Evolutionary conservation across 768 basidiomycete species (phyloP), one percentile per base, ranked within the genome.

Genomic region (Mycena maculata): DNA sequence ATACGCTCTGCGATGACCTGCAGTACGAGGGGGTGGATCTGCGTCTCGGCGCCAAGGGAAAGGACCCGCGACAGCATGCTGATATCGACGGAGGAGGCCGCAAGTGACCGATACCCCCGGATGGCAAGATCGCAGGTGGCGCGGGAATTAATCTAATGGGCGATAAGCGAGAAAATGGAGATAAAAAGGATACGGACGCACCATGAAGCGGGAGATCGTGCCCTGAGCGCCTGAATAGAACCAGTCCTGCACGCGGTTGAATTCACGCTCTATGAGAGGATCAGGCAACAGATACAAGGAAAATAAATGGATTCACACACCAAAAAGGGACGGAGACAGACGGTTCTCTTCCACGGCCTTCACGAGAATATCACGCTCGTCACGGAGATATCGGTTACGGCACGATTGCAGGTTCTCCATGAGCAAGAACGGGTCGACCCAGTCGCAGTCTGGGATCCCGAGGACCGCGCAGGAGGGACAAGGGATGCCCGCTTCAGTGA

Each of bases 211-310:
- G 15, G 48, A 12, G n/a, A 60, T 50, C 3, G 60, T 49, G 28
- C 60, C 60, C n/a, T 60, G 60, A 1, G 60, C 60, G 20, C 25
- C 45, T n/a, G 23, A 11, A 20, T 60, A 60, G 11, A 60, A 60
- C 49, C 47, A 47, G 1, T n/a, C n/a, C n/a, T 8, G 33, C 4
- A 22, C 58, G 16, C 58, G 58, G 5, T 60, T n/a, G 25, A 48
- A 60, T 16, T 49, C 59, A 4, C 39, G 59, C 8, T 60, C 59
- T 60, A n/a, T 16, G 7, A 41, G 10, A 30, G 38, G 22, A 6
- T 4, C 20, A 38, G 27, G 2, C n/a, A n/a, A n/a, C n/a, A 41
- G 38, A n/a, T n/a, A n/a, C n/a, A n/a, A 36, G 10, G 4, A 13
- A 16, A 27, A 1, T 18, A 15, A n/a, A 12, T 6, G 36, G 15